Evolutionary conservation across 768 basidiomycete genomes (phyloP), one percentile per base, ranked within the genome.

Genomic region (Coprinellus aureogranulatus): DNA sequence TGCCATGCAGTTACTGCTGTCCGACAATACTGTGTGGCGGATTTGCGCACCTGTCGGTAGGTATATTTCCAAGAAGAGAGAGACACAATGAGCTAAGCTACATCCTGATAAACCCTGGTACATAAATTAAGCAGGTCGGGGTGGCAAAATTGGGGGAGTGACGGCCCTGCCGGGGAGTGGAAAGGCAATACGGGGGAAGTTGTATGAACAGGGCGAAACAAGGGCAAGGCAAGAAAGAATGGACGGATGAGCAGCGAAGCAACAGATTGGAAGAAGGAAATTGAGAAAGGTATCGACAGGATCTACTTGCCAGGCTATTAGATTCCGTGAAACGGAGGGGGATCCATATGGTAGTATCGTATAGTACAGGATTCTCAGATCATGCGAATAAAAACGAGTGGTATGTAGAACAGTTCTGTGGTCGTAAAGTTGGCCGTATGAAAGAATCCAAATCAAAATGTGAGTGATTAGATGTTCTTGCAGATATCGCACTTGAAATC

Each of bases 401-500:
- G 57, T 58, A 58, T 58, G 57, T 52, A 41, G 55, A 23, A 56
- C 14, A 14, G 34, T 34, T 6, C 34, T 42, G 50, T 51, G 48
- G 44, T 51, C 57, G 57, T 58, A 12, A 42, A 25, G 23, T 2
- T 56, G 26, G 31, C 20, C 16, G 20, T 56, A 44, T 27, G 27
- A 48, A 6, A 14, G 34, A 42, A 14, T 40, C 25, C 27, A 42
- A 23, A 26, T 37, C 23, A 41, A 40, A 62, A 54, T 58, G 64
- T 65, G 59, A 68, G 75, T 79, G 73, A 71, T 88, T 87, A 92
- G 70, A 93, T 91, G 74, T 80, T 89, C 79, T 84, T 84, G 82
- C 92, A 94, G 73, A 94, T 76, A 51, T 85, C 82, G 82, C 92
- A 94, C 62, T 85, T 76, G 67, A 94, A 81, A 25, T 81, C 84